Evolutionary conservation across 257 asterid species (phyloP), one percentile per base, ranked within the genome.

Genomic region (Jasminum sambac): DNA sequence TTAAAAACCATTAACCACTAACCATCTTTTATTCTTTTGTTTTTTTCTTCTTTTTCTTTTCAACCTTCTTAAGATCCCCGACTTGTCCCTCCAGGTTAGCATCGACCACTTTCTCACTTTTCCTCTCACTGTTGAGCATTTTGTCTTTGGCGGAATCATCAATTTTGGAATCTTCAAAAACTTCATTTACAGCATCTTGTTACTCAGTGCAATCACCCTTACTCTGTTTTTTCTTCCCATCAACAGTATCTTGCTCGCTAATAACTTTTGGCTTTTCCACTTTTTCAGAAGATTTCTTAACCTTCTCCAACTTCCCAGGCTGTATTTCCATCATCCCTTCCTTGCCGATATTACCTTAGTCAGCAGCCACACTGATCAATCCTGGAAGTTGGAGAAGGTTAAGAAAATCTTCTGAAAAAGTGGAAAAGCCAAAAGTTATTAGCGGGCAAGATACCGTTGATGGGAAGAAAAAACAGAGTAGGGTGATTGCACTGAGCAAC

Each of bases 191-290:
- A 50, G 58, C 50, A n/a, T 42, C 74, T 63, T 60, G 61, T 21
- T 26, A 41, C 24, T 66, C 63, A 24, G 30, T 25, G 57, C 57
- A 21, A 67, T 62, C 74, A 63, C 38, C 74, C 67, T 71, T 23
- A 41, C 63, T 25, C 68, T 41, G 55, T 43, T 48, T 64, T 37
- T 60, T 68, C 82, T 79, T 76, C 80, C 67, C 67, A 38, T 58
- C 69, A 38, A 48, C 66, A 57, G 21, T 11, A 41, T 69, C 84
- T 13, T 17, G 8, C 77, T 39, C 14, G 44, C 23, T 64, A 19
- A 19, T 10, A 63, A 5, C 2, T 59, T 71, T 59, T 46, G 24
- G 34, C 40, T 60, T 66, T 67, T 62, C 67, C 48, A 30, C 36
- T 30, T 30, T 30, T 30, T 4, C 36, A 30, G 36, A 30, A 17